phyloP scores from a whole-genome alignment of 1,284 basidiomycete species.

The Ustilago xerochloae region DNA sequence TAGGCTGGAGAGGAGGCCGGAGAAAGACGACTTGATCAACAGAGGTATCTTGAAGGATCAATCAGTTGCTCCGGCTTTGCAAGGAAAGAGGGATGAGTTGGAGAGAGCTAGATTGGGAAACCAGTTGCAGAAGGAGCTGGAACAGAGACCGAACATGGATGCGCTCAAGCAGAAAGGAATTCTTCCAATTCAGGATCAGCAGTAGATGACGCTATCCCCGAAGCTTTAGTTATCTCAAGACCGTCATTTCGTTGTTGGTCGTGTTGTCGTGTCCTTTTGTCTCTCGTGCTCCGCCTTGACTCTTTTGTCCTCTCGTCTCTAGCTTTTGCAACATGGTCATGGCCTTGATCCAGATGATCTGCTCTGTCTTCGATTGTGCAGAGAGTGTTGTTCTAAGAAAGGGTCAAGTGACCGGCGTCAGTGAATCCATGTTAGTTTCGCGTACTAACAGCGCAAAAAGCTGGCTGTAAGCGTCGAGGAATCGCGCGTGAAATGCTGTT shows the following conservation, averaged over 20 bases:
- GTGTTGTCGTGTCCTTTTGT: neutral
- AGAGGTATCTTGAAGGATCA: slow-evolving; percentile 71
- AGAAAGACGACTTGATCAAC: slow-evolving; percentile 51
- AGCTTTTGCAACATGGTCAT: neutral
- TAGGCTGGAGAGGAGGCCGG: slow-evolving; percentile 51
- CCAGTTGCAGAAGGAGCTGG: slow-evolving; percentile 77
- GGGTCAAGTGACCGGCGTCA: neutral
- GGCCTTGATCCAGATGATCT: too few species aligned
- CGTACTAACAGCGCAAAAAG: too few species aligned
- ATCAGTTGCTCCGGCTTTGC: slow-evolving; percentile 75
- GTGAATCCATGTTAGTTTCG: neutral
- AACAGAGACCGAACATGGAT: slow-evolving; percentile 76
- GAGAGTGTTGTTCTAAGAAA: too few species aligned
- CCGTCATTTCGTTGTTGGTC: neutral
- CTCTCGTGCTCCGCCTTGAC: neutral
- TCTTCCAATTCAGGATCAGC: slow-evolving; percentile 67
- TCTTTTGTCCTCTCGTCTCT: neutral
- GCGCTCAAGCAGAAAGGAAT: slow-evolving; percentile 80
- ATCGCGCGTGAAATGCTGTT: slow-evolving; percentile 4
- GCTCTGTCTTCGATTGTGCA: too few species aligned
- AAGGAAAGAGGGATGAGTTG: slow-evolving; percentile 76
- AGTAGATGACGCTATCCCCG: neutral
- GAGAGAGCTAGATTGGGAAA: slow-evolving; percentile 63
- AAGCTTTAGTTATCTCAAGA: neutral
- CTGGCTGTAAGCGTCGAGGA: neutral